Evolutionary conservation across 129 eudicot genomes (phyloP), one percentile per base, ranked within the genome.

Genomic region (Lactuca sativa): DNA sequence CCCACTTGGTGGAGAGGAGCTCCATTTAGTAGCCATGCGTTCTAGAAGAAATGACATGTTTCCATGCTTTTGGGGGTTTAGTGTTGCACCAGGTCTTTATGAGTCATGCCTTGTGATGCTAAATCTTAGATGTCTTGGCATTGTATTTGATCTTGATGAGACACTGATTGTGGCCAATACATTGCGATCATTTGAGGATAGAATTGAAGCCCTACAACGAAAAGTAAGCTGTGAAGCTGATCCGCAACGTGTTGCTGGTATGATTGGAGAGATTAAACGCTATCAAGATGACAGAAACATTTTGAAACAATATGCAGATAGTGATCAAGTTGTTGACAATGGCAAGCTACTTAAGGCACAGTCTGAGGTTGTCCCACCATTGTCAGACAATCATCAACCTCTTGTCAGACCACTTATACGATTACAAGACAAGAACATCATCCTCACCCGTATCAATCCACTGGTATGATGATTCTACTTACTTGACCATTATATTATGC

Each of bases 131-230:
- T 95, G 99, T 62, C 96, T 95, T 63, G 93, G 95, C 70, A 95
- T 95, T n/a, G 97, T 90, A 34, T 95, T 95, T 79, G 99, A 95
- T 74, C 99, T 95, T 73, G 99, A 95, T 55, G 99, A 95, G 55
- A 95, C 99, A 0, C 95, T 95, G 9, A 74, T 95, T 60, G 99
- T 95, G 38, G 99, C 99, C 31, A 95, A 95, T 73, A 95, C 99
- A 25, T 83, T 90, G 83, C 84, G 96, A 7, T 90, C 99, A 25
- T 95, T 95, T 71, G 99, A 95, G 77, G 99, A 95, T 73, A 77
- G 91, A 69, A 90, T 95, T 75, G 96, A 90, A 74, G 87, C 89
- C 34, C 64, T 95, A 72, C 96, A 87, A 78, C 75, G 97, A 44
- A 88, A 86, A 78, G 66, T 87, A 14, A 82, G 58, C 70, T 76